Conservation (phyloP, 371 early-diverging fungal genomes). For the Saksenaea oblongispora region DNA sequence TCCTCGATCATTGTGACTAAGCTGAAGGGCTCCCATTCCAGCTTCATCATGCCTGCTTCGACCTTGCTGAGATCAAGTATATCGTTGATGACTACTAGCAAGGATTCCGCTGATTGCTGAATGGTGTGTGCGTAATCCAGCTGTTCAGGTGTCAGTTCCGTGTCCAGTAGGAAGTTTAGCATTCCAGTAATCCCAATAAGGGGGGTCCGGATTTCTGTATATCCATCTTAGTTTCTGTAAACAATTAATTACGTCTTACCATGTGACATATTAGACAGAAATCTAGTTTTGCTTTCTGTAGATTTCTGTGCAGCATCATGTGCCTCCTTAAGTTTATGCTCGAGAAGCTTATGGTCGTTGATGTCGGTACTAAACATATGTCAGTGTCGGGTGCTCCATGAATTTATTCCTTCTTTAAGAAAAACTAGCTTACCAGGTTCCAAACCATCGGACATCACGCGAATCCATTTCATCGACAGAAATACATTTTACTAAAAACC, state of each 20-base stretch:
- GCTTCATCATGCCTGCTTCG: constrained; percentile 73
- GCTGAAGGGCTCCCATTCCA: constrained; percentile 66
- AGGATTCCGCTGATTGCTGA: constrained; percentile 63
- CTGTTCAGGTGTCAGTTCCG: constrained; percentile 63
- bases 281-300: constrained; percentile 70
- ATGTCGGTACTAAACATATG: constrained; percentile 53
- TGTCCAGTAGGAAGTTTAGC: constrained; percentile 65
- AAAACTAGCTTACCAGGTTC: constrained; percentile 52
- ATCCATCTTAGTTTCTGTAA: background rate
- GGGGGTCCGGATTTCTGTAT: constrained; percentile 65
- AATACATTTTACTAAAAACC: constrained; percentile 67
- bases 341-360: constrained; percentile 64
- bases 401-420: background rate
- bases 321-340: constrained; percentile 68
- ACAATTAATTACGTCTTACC: constrained; percentile 29
- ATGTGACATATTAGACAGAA: constrained; percentile 71
- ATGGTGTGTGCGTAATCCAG: constrained; percentile 69
- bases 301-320: constrained; percentile 70
- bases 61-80: constrained; percentile 71
- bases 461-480: constrained; percentile 62
- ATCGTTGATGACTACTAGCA: constrained; percentile 71
- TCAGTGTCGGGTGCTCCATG: background rate
- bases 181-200: constrained; percentile 69
- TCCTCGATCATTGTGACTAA: constrained; percentile 63
- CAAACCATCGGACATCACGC: constrained; percentile 64